Evolutionary conservation across 441 rosid species (phyloP).

Genomic region (Populus trichocarpa): DNA sequence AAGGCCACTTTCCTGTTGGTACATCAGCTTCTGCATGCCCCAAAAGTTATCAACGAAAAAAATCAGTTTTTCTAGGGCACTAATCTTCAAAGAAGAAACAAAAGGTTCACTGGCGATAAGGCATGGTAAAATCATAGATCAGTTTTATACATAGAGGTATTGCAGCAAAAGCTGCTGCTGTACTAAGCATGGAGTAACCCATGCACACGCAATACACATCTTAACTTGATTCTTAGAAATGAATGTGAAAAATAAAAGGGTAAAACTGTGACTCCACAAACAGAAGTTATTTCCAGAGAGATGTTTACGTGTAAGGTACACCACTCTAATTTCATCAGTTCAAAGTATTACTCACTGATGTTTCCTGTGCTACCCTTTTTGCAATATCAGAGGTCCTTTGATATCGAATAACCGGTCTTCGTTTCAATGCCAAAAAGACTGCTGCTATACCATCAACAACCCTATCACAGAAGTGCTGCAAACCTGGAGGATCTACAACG

Average conservation of each 20-base stretch:
- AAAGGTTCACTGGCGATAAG: too few species aligned
- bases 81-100: too few species aligned
- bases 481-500: conserved; percentile 79
- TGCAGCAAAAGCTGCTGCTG: neutral
- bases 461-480: conserved; percentile 81
- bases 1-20: conserved; percentile 93
- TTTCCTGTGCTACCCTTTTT: conserved; percentile 93
- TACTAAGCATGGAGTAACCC: neutral
- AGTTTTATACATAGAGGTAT: too few species aligned
- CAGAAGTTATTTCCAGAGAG: neutral
- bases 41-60: neutral
- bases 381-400: conserved; percentile 94
- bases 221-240: neutral
- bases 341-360: conserved; percentile 56
- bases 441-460: conserved; percentile 88
- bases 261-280: neutral
- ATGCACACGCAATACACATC: too few species aligned
- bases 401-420: conserved; percentile 88
- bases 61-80: conserved; percentile 8
- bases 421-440: conserved; percentile 76
- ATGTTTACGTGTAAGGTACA: neutral
- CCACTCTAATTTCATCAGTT: neutral
- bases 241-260: neutral
- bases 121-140: too few species aligned
- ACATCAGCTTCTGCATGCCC: conserved; percentile 81